phyloP scores from a whole-genome alignment of 2,329 filamentous ascomycete genomes.

The Penicillium nordicum region DNA sequence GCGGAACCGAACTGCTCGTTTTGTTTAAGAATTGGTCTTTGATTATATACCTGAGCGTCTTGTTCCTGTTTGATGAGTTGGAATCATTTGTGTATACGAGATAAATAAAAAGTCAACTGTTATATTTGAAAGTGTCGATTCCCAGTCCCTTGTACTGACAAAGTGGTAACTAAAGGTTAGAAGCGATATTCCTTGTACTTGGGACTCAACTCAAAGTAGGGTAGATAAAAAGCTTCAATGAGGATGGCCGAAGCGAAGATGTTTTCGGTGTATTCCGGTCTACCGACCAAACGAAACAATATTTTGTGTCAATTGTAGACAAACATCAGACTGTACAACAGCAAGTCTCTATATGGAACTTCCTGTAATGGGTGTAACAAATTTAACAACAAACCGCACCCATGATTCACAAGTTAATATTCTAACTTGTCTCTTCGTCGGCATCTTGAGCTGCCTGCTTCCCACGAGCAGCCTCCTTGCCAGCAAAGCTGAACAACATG shows the following conservation, averaged over 20 bases:
- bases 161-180: neutral
- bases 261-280: neutral
- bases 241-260: neutral
- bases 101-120: slow-evolving; percentile 3
- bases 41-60: slow-evolving; percentile 1
- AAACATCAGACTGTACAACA: neutral
- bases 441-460: slow-evolving; percentile 12
- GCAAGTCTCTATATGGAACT: neutral
- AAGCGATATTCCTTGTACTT: neutral
- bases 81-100: slow-evolving; percentile 11
- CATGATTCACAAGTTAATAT: neutral
- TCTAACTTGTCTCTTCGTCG: slow-evolving; percentile 14
- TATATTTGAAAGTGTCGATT: neutral
- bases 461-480: slow-evolving; percentile 23
- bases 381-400: neutral
- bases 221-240: neutral
- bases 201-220: neutral
- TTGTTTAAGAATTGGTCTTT: neutral
- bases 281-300: neutral
- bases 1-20: slow-evolving; percentile 15
- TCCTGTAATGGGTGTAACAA: neutral
- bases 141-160: too few relatives aligned
- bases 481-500: slow-evolving; percentile 51
- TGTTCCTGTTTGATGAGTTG: slow-evolving; percentile 6
- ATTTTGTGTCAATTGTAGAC: neutral